Base-by-base conservation (phyloP, 805 yeast species). In the Saturnispora saitoi region DNA sequence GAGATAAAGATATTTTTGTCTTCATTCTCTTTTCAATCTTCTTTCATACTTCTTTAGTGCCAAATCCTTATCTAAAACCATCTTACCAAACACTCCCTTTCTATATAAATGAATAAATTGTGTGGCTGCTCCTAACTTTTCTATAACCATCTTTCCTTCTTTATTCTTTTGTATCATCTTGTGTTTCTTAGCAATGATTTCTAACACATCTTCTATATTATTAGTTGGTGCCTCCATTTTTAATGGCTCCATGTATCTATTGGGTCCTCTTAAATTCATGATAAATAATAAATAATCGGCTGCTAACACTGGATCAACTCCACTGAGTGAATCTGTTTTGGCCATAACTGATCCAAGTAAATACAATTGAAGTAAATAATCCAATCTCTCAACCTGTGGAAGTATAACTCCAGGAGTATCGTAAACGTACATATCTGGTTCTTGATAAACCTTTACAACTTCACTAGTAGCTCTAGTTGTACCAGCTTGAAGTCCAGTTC, bases 371-470 rank as follows among this genome's bases (percentile, higher is more conserved):
- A 91, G 68, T 93, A 90, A 86, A 1, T 88, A 78, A 52, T 80
- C 78, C 3, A 75, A 62, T 51, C 76, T 74, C 42, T 75, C 73
- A 9, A 81, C 85, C 19, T 79, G 77, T 0, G 99, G 98, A 11
- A 88, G 65, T 49, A 87, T 78, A 4, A 93, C 90, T 1, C 99
- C 99, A 0, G 99, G 99, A 0, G 97, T 86, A 61, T 93, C 99
- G 56, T 85, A 79, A 7, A 90, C 69, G 50, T 79, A 73, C 2
- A 91, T 74, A 31, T 78, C 80, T 0, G 93, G 90, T 28, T 71
- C 71, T 10, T 69, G 64, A 39, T 73, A 67, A 12, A 93, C 71
- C 48, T 82, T 68, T 32, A 93, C 86, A 47, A 83, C 71, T 52
- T 85, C 91, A 47, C 91, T 81, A 0, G 95, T 80, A 28, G 75